Conservation (phyloP, 2,329 filamentous ascomycete genomes). For the Cercospora beticola region DNA sequence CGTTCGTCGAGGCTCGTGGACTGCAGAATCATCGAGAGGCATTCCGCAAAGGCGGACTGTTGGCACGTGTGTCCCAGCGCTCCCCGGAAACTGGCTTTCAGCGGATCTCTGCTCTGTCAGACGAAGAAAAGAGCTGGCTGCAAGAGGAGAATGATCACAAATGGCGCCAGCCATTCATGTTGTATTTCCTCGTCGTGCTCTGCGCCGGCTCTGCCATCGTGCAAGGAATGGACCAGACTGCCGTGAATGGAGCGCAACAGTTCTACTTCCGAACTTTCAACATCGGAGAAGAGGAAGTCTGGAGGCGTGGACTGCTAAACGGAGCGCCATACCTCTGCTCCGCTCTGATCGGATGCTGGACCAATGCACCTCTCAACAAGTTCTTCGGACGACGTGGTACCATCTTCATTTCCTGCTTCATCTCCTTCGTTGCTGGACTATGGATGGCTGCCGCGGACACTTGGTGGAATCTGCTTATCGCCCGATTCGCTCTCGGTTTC, state of each 20-base stretch:
- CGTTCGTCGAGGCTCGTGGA: slow-evolving; percentile 27
- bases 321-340: slow-evolving; percentile 65
- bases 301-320: slow-evolving; percentile 57
- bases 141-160: slow-evolving; percentile 62
- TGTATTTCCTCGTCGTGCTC: slow-evolving; percentile 53
- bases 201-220: slow-evolving; percentile 57
- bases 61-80: slow-evolving; percentile 32
- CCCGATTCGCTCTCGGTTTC: slow-evolving; percentile 70
- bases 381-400: slow-evolving; percentile 69
- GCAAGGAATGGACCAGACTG: slow-evolving; percentile 55
- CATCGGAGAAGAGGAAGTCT: slow-evolving; percentile 27
- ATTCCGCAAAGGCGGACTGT: slow-evolving; percentile 30
- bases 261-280: slow-evolving; percentile 34
- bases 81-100: slow-evolving; percentile 26
- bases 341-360: slow-evolving; percentile 69
- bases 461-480: slow-evolving; percentile 70
- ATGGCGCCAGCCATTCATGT: slow-evolving; percentile 70
- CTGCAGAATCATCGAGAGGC: slow-evolving; percentile 27
- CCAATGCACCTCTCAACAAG: slow-evolving; percentile 70
- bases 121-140: slow-evolving; percentile 59
- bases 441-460: slow-evolving; percentile 66
- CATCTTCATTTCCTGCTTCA: slow-evolving; percentile 73
- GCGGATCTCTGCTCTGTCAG: slow-evolving; percentile 49
- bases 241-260: slow-evolving; percentile 45
- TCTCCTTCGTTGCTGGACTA: slow-evolving; percentile 60